These are phyloP conservation scores for Lolium multiflorum DNA, from an alignment of 176 grass and related monocot genomes.

Conservation along the genomic window DNA sequence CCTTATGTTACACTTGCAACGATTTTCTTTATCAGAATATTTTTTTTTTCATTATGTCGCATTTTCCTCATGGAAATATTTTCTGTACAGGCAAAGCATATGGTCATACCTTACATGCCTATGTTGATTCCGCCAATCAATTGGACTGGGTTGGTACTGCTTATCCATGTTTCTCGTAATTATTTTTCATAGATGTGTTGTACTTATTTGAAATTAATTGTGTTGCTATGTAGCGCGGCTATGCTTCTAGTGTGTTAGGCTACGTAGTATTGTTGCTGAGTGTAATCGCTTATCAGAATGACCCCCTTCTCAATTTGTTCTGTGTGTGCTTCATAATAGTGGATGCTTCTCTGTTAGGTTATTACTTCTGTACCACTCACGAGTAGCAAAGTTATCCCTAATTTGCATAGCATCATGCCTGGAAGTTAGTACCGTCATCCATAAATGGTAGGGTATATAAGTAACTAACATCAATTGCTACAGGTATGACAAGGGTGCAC, in stretches of 20 bases:
- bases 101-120: constrained; percentile 97
- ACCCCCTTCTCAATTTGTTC: constrained; percentile 17
- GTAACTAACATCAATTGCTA: constrained; percentile 38
- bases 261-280: constrained; percentile 5
- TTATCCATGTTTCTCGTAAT: constrained; percentile 15
- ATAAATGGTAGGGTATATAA: constrained; percentile 26
- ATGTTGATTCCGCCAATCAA: constrained; percentile 88
- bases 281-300: constrained; percentile 1
- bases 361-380: constrained; percentile 10
- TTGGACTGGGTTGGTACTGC: constrained; percentile 85
- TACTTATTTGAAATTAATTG: not conserved
- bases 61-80: constrained; percentile 37
- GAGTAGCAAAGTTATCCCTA: not conserved
- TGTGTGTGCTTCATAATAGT: constrained; percentile 20
- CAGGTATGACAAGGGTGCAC: constrained; percentile 91
- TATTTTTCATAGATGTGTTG: not conserved
- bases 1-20: constrained; percentile 30
- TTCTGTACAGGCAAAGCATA: constrained; percentile 87
- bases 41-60: constrained; percentile 33
- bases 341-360: not conserved
- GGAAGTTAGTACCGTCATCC: not conserved
- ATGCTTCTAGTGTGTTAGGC: constrained; percentile 10
- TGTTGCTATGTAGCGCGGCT: not conserved
- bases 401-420: constrained; percentile 11
- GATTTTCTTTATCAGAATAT: constrained; percentile 39